Conservation (phyloP, 2,329 filamentous ascomycete species). For the Westerdykella ornata region DNA sequence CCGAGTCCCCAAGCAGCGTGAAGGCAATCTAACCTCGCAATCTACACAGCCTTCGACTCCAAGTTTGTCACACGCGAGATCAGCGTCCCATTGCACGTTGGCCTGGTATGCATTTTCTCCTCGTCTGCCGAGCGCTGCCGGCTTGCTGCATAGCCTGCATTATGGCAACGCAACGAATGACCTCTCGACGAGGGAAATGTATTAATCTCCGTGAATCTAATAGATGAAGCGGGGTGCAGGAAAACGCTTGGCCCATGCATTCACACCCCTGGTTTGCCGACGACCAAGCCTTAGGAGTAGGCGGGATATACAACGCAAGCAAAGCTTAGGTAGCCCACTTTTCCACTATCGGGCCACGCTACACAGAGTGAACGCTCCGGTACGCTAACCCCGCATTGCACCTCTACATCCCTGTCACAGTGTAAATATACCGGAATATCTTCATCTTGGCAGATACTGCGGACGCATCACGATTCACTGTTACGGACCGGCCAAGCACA, state of each 20-base stretch:
- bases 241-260: conserved; percentile 5
- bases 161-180: background rate
- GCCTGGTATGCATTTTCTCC: background rate
- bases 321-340: conserved; percentile 11
- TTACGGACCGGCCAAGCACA: conserved; percentile 6
- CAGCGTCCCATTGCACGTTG: conserved; percentile 1
- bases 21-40: background rate
- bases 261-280: conserved; percentile 6
- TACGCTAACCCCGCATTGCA: conserved; percentile 14
- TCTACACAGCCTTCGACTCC: conserved; percentile 1
- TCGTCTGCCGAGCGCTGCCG: background rate
- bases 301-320: conserved; percentile 12
- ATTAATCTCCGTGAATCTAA: background rate
- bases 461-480: conserved; percentile 2
- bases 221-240: conserved; percentile 12
- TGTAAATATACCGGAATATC: conserved; percentile 13
- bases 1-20: background rate
- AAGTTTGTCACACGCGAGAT: conserved; percentile 4
- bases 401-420: conserved; percentile 1
- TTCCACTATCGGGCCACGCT: conserved; percentile 3
- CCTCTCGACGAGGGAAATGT: too few relatives aligned
- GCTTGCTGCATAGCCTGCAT: background rate
- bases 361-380: conserved; percentile 9
- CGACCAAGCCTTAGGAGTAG: conserved; percentile 8
- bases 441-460: conserved; percentile 13